A percentile compares a stretch with the other conserved stretches of the same genome.
These are phyloP conservation scores for Eutrema yunnanense DNA, from an alignment of 345 rosid genomes.

Conservation along the genomic window DNA sequence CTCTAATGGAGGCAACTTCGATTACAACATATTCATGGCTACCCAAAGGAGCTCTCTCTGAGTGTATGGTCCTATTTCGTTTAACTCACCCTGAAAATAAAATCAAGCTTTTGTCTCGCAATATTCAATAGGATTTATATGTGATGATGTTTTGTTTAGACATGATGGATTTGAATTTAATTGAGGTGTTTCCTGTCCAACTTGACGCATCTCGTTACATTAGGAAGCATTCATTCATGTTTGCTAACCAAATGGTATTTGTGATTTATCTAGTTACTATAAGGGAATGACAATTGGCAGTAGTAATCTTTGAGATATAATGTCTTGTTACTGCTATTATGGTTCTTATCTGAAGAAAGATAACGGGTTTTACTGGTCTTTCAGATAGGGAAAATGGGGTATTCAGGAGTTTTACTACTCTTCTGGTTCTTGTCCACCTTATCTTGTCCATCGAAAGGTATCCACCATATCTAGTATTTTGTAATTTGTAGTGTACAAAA, in stretches of 20 bases:
- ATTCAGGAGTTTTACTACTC: too few species aligned
- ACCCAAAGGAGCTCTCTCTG: too few species aligned
- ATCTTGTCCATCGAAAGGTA: too few species aligned
- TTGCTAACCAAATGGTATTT: background rate
- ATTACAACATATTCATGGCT: too few species aligned
- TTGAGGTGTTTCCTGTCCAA: background rate
- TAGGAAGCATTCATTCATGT: background rate
- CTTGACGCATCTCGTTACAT: background rate
- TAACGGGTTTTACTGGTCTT: constrained; percentile 2
- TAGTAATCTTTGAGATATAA: background rate
- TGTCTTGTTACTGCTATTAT: constrained; percentile 9
- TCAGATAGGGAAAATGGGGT: too few species aligned
- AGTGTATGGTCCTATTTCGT: background rate
- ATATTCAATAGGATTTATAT: background rate
- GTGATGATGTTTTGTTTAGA: background rate
- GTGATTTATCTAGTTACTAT: background rate
- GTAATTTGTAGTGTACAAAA: too few species aligned
- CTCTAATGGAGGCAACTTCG: too few species aligned
- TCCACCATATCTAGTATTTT: too few species aligned
- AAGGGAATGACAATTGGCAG: background rate
- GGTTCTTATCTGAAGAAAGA: constrained; percentile 1
- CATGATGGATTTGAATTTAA: background rate
- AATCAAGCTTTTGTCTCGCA: background rate
- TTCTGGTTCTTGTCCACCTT: too few species aligned
- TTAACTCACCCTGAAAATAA: background rate